Base-by-base conservation (phyloP, 148 eudicot species). In the Chenopodium berlandieri region DNA sequence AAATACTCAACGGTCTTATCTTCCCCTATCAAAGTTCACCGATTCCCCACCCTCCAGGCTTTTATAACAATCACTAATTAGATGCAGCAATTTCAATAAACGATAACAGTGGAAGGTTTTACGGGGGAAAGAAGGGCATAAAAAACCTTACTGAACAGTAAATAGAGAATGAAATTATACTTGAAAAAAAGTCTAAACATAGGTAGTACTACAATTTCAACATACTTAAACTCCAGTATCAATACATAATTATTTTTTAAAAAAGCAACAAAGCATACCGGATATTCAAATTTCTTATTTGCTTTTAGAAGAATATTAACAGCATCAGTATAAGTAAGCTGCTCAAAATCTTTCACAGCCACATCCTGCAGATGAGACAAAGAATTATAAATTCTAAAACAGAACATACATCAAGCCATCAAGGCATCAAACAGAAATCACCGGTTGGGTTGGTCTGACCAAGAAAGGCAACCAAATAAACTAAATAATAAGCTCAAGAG, bases 241-340 rank as follows among this genome's bases (percentile, higher is more conserved):
- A 8, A 68, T 66, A 44, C 0, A 40, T 40, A 40, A 40, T 6
- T 12, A 50, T 47, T 47, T 47, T 9, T 48, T 8, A 48, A 48
- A 8, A 48, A 48, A 12, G 80, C 40, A 71, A 56, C 75, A 75
- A 44, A 30, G 75, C 81, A 52, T 93, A 96, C 99, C 90, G 94
- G 97, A 62, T 87, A 96, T 79, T 96, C 98, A 84, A 96, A 96
- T 78, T 94, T 96, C 87, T 88, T 94, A 65, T 91, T 89, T 66
- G 98, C 85, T 86, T 86, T 89, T 56, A 90, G 86, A 82, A 96
- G 97, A 83, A 94, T 89, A 81, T 94, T 85, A 76, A 96, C 83
- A 27, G 99, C 99, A 87, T 96, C 99, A n/a, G 98, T 94, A 83
- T 96, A 96, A 77, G 92, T 90, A 89, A 96, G 84, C 86, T 92